Conservation (phyloP, 1,284 basidiomycete genomes). For the Ceratobasidium sp. region DNA sequence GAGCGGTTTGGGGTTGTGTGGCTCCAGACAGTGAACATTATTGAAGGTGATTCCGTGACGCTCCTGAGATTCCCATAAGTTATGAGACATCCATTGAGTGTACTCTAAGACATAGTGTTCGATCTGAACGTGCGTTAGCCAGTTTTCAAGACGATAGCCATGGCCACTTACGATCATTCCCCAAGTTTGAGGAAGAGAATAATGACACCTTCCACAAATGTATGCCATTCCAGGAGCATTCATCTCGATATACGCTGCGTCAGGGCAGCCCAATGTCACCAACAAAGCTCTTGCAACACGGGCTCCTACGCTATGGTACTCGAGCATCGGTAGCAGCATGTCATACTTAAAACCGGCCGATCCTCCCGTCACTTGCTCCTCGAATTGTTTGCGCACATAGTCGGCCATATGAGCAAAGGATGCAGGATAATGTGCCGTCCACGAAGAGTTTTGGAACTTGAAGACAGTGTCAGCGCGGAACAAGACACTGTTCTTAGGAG, state of each 20-base stretch:
- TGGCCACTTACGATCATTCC: constrained; percentile 13
- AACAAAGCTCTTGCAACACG: constrained; percentile 22
- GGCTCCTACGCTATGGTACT: constrained; percentile 18
- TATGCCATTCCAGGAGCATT: constrained; percentile 21
- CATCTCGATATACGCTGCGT: constrained; percentile 37
- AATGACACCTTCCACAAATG: constrained; percentile 31
- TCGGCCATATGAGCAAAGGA: constrained; percentile 10
- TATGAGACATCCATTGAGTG: constrained; percentile 15
- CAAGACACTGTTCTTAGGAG: constrained; percentile 30
- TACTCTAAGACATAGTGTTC: constrained; percentile 25
- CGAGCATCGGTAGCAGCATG: constrained; percentile 2
- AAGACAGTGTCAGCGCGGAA: constrained; percentile 41
- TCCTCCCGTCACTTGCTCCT: constrained; percentile 3
- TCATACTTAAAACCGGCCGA: neutral
- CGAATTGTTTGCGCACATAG: constrained; percentile 4
- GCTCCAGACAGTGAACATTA: constrained; percentile 19
- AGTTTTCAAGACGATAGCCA: neutral
- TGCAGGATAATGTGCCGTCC: constrained; percentile 5
- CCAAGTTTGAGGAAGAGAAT: constrained; percentile 24
- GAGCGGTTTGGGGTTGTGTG: constrained; percentile 6
- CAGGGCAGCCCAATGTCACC: constrained; percentile 23
- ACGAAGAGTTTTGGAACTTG: constrained; percentile 27
- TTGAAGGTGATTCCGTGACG: constrained; percentile 21
- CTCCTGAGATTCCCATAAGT: neutral
- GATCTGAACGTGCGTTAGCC: constrained; percentile 6